Conservation (phyloP, 2,329 filamentous ascomycete genomes). For the Albifimbria verrucaria region DNA sequence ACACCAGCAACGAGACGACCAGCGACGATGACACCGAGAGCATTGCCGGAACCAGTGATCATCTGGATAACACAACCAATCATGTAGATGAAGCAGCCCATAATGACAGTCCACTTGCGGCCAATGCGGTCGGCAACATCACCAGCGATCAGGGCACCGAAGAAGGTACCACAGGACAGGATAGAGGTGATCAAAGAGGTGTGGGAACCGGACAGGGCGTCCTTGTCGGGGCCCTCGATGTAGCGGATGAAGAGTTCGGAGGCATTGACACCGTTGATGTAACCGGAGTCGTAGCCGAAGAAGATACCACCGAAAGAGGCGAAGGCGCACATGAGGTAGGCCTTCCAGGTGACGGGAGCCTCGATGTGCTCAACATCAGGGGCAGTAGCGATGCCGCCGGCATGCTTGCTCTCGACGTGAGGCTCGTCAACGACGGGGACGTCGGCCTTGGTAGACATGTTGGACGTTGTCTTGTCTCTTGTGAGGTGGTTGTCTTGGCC, state of each 20-base stretch:
- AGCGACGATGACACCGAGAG: conserved; percentile 62
- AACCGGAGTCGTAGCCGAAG: conserved; percentile 77
- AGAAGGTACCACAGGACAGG: conserved; percentile 74
- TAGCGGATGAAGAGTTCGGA: conserved; percentile 47
- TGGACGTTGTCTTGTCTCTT: conserved; percentile 4
- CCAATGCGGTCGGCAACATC: conserved; percentile 74
- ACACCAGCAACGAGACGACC: conserved; percentile 74
- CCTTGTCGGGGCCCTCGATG: conserved; percentile 40
- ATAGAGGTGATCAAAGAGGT: conserved; percentile 67
- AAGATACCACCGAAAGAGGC: conserved; percentile 72
- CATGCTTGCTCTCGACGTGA: conserved; percentile 18
- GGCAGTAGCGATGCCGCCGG: conserved; percentile 36
- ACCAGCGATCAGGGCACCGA: conserved; percentile 73
- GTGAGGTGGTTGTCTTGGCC: not conserved
- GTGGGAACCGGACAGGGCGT: conserved; percentile 36
- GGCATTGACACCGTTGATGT: conserved; percentile 65
- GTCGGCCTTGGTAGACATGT: conserved; percentile 17
- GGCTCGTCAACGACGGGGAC: conserved; percentile 7
- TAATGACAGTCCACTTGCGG: conserved; percentile 69
- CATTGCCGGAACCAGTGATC: conserved; percentile 40
- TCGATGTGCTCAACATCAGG: conserved; percentile 58
- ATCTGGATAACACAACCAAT: conserved; percentile 68
- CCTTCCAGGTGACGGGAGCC: conserved; percentile 66
- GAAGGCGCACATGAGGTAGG: conserved; percentile 67
- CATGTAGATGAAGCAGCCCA: conserved; percentile 68